Percentiles rank a stretch among this genome's conserved stretches.
These are phyloP conservation scores for Trichosporon asahii DNA, from an alignment of 1,284 basidiomycete genomes.

Conservation along the genomic window DNA sequence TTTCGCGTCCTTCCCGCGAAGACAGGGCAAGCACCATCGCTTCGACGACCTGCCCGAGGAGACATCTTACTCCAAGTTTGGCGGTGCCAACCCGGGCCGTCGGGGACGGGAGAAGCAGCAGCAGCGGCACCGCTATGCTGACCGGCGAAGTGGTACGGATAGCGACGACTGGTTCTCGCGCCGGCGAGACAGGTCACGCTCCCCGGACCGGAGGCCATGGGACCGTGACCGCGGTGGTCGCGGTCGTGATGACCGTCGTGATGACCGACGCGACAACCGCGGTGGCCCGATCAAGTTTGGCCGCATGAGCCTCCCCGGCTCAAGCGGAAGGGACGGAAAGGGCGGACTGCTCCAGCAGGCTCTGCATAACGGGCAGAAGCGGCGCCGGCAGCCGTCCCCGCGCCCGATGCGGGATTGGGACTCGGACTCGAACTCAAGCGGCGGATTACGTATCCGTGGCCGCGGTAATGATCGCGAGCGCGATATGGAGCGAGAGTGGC, in stretches of 20 bases:
- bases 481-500: slow-evolving; percentile 24
- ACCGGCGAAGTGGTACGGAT: slow-evolving; percentile 14
- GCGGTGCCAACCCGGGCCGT: slow-evolving; percentile 32
- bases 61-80: slow-evolving; percentile 22
- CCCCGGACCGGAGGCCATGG: background rate
- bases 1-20: slow-evolving; percentile 51
- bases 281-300: background rate
- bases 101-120: slow-evolving; percentile 32
- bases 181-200: background rate
- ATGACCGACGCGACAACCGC: background rate
- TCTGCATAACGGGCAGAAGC: background rate
- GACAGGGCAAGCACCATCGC: slow-evolving; percentile 26
- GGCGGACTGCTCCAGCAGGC: background rate
- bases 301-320: background rate
- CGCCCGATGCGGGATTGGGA: background rate
- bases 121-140: slow-evolving; percentile 19
- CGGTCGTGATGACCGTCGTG: background rate
- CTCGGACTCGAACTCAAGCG: background rate
- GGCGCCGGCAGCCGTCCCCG: slow-evolving; percentile 2
- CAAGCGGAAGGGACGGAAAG: background rate
- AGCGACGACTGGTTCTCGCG: slow-evolving; percentile 10
- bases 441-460: background rate
- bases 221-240: background rate
- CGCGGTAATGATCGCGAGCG: slow-evolving; percentile 8
- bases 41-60: slow-evolving; percentile 26